Percentiles rank a stretch among this genome's conserved stretches.
phyloP scores from a whole-genome alignment of 495 filamentous ascomycete genomes.

The Podospora conica region DNA sequence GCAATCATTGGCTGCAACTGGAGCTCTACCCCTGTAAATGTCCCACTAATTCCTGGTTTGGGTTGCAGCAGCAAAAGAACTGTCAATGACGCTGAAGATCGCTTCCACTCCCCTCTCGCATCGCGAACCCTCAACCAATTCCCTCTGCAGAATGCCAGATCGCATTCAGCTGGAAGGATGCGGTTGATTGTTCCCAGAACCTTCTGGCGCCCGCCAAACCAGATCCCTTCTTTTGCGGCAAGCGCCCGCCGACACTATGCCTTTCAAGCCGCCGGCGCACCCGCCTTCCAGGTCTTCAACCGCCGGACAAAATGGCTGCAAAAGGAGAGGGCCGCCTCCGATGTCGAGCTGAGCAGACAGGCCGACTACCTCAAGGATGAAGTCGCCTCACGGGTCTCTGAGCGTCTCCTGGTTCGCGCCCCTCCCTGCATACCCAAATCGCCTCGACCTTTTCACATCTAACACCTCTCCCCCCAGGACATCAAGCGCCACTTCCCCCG shows the following conservation, averaged over 20 bases:
- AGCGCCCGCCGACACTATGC: conserved; percentile 55
- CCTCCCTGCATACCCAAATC: background rate
- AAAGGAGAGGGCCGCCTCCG: conserved; percentile 71
- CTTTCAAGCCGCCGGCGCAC: conserved; percentile 65
- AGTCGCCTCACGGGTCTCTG: conserved; percentile 76
- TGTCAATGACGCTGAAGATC: conserved; percentile 5
- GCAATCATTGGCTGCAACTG: background rate
- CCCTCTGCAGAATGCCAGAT: conserved; percentile 9
- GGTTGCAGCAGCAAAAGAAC: background rate
- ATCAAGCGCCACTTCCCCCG: conserved; percentile 80
- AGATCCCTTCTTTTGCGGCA: background rate
- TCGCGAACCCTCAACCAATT: background rate
- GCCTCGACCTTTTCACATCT: background rate
- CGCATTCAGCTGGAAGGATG: conserved; percentile 22
- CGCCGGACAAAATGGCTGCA: conserved; percentile 79
- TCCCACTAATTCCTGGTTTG: background rate
- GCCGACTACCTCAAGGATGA: conserved; percentile 92
- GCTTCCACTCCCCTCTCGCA: background rate
- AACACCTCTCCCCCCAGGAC: conserved; percentile 48
- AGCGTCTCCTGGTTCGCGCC: conserved; percentile 66
- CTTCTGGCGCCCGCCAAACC: conserved; percentile 16
- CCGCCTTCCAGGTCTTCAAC: conserved; percentile 87
- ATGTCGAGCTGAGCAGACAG: conserved; percentile 64
- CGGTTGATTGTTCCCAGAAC: conserved; percentile 22
- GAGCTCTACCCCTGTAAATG: background rate